Conservation (phyloP, 192 early-diverging fungal species). For the Backusella psychrophila region DNA sequence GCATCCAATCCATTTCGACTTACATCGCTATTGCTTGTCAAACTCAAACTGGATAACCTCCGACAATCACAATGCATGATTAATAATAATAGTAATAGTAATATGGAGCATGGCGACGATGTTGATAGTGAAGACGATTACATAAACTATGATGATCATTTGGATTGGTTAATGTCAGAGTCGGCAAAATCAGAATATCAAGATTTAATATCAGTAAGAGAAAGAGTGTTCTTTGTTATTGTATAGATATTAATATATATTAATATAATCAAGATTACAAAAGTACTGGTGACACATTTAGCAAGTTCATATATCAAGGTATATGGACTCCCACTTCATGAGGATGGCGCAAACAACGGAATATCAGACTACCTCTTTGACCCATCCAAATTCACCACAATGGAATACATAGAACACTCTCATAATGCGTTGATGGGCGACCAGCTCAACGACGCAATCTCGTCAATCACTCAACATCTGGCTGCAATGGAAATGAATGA, state of each 20-base stretch:
- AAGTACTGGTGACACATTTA: constrained; percentile 24
- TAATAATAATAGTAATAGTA: background rate
- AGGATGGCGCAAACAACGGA: background rate
- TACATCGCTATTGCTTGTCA: constrained; percentile 34
- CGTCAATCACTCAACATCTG: constrained; percentile 13
- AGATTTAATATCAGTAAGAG: constrained; percentile 21
- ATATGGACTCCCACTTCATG: constrained; percentile 1
- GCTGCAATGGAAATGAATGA: constrained; percentile 18
- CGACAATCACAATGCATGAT: constrained; percentile 8
- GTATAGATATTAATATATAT: background rate
- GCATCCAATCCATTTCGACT: constrained; percentile 39
- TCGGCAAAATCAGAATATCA: constrained; percentile 19
- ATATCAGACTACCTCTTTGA: constrained; percentile 22
- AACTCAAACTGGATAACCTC: constrained; percentile 32
- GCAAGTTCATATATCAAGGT: constrained; percentile 18
- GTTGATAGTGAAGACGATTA: background rate
- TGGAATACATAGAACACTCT: background rate
- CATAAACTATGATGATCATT: background rate
- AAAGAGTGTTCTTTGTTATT: background rate
- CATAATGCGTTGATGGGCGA: background rate
- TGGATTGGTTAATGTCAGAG: constrained; percentile 4
- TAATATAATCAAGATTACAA: constrained; percentile 11
- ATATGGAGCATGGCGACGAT: background rate
- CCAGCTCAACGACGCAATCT: constrained; percentile 14
- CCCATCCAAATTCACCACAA: background rate